A percentile compares a stretch with the other conserved stretches of the same genome.
These are phyloP conservation scores for Perkinsus chesapeaki DNA, from an alignment of 169 alveolate species.

Conservation along the genomic window DNA sequence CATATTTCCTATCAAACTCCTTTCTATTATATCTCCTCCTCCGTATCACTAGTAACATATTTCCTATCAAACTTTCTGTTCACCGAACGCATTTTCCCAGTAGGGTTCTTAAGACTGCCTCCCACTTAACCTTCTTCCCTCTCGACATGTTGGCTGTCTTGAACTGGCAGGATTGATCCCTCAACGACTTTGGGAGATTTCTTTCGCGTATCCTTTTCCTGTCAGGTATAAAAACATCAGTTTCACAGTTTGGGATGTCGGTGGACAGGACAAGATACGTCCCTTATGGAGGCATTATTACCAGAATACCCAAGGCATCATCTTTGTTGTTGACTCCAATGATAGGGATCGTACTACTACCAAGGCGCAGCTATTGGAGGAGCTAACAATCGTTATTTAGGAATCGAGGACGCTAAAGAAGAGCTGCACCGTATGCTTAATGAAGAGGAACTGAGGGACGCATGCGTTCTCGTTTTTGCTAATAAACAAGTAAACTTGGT, in stretches of 20 bases:
- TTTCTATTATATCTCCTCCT: too few relatives aligned
- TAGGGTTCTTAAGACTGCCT: too few relatives aligned
- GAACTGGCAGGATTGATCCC: too few relatives aligned
- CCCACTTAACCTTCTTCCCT: too few relatives aligned
- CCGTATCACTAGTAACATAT: too few relatives aligned
- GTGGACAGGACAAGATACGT: constrained; percentile 83
- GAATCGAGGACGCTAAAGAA: constrained; percentile 39
- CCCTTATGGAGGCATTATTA: constrained; percentile 81
- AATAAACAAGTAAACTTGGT: constrained; percentile 66
- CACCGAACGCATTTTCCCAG: too few relatives aligned
- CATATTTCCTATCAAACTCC: too few relatives aligned
- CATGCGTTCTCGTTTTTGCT: constrained; percentile 94
- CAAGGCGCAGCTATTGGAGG: background rate
- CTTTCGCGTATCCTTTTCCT: too few relatives aligned
- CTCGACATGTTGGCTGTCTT: too few relatives aligned
- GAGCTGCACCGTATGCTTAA: constrained; percentile 54
- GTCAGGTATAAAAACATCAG: constrained; percentile 83
- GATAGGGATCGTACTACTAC: constrained; percentile 88
- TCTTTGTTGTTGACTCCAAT: constrained; percentile 91
- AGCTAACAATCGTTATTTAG: background rate
- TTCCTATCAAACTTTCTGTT: too few relatives aligned
- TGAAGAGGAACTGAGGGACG: constrained; percentile 92
- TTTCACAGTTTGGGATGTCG: constrained; percentile 96
- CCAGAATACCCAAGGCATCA: constrained; percentile 84
- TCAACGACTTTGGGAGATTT: too few relatives aligned